Conservation (phyloP, 176 grass and related monocot genomes). For the sorghum (Sorghum bicolor) region Sorghum_bicolor_NCBIv3 NC_012872.2:70166001-70166500, state of each 20-base stretch:
- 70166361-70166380: slow-evolving; percentile 16
- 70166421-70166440: no score
- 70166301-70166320: slow-evolving; percentile 8
- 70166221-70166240: slow-evolving; percentile 20
- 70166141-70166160: not conserved
- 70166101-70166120: not conserved
- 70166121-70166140: not conserved
- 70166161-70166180: not conserved
- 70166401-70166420: slow-evolving; percentile 27
- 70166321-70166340: not conserved
- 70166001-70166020: not conserved
- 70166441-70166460: slow-evolving; percentile 28
- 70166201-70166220: not conserved
- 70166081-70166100: not conserved
- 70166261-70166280: not conserved
- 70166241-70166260: not conserved
- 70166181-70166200: slow-evolving; percentile 34
- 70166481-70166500: slow-evolving; percentile 7
- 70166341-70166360: not conserved
- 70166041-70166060: not conserved
- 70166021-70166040: not conserved
- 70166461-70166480: not conserved
- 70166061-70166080: not conserved
- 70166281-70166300: slow-evolving; percentile 48
- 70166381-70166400: slow-evolving; percentile 26